A percentile compares a stretch with the other conserved stretches of the same genome.
Evolutionary conservation across 352 stramenopile species (phyloP).

Genomic region (Pythium scleroteichum): DNA sequence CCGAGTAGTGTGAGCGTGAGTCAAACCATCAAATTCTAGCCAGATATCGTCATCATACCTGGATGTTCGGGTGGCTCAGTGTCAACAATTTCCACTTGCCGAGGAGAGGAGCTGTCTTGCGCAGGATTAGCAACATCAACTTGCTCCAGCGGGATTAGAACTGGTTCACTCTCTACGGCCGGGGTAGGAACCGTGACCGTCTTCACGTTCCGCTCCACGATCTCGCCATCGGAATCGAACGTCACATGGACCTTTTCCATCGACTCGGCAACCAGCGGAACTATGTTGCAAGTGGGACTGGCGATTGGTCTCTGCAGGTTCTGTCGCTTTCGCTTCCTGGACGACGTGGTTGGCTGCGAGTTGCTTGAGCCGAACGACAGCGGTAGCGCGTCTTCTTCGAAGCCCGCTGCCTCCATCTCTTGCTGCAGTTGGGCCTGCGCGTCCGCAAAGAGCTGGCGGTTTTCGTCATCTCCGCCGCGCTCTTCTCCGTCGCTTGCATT

Average conservation of each 20-base stretch:
- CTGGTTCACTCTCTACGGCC: neutral
- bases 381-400: slow-evolving; percentile 46
- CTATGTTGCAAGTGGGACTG: neutral
- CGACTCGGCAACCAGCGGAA: neutral
- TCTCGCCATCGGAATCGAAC: slow-evolving; percentile 69
- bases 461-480: slow-evolving; percentile 24
- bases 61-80: too few relatives aligned
- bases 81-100: too few relatives aligned
- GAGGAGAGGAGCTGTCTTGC: too few relatives aligned
- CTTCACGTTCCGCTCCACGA: slow-evolving; percentile 42
- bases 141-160: neutral
- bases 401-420: slow-evolving; percentile 61
- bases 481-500: slow-evolving; percentile 8
- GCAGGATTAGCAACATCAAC: neutral
- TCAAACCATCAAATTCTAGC: too few relatives aligned
- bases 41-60: too few relatives aligned
- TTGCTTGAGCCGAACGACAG: slow-evolving; percentile 51
- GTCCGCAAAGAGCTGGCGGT: slow-evolving; percentile 44
- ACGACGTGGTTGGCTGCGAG: slow-evolving; percentile 1
- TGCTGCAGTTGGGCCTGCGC: slow-evolving; percentile 52
- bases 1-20: neutral
- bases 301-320: neutral
- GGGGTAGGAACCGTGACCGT: slow-evolving; percentile 19
- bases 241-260: slow-evolving; percentile 61
- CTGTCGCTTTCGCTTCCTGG: slow-evolving; percentile 21